Conservation (phyloP, 1,139 yeast species). For the Protomyces inouyei region DNA sequence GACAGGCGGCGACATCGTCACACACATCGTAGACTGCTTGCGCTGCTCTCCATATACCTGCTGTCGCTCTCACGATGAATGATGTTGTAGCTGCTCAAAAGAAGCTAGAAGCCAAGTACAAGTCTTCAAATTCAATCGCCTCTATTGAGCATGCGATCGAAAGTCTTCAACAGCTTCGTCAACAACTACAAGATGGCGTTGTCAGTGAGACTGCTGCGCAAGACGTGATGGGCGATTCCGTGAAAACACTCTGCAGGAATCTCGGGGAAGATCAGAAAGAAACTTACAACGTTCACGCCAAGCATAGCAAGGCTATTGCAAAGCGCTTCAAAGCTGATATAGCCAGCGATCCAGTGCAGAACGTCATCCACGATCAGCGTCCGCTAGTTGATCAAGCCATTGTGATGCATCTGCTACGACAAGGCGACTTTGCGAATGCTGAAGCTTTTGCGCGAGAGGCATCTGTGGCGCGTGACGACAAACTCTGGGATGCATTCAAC, state of each 20-base stretch:
- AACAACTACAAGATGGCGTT: neutral
- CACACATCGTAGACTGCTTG: neutral
- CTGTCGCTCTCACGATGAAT: neutral
- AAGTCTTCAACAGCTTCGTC: neutral
- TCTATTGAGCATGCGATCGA: slow-evolving; percentile 1
- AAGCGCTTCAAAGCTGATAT: slow-evolving; percentile 35
- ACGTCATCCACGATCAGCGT: slow-evolving; percentile 7
- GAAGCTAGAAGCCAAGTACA: slow-evolving; percentile 9
- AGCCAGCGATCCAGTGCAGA: slow-evolving; percentile 34
- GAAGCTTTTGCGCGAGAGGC: slow-evolving; percentile 40
- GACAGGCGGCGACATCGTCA: too few species aligned
- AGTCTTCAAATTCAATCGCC: neutral
- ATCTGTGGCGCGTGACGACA: slow-evolving; percentile 37
- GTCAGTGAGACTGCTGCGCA: neutral
- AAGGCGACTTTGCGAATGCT: slow-evolving; percentile 45
- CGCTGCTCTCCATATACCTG: neutral
- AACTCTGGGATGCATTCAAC: slow-evolving; percentile 40
- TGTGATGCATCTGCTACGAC: slow-evolving; percentile 45
- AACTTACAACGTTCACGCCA: slow-evolving; percentile 37
- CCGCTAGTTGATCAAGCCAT: slow-evolving; percentile 37
- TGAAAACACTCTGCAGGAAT: neutral
- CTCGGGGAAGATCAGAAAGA: slow-evolving; percentile 37
- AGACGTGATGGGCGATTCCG: neutral
- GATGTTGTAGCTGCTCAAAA: slow-evolving; percentile 5
- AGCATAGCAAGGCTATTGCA: slow-evolving; percentile 40